phyloP scores from a whole-genome alignment of 2,329 filamentous ascomycete genomes.

The Alternaria burnsii region DNA sequence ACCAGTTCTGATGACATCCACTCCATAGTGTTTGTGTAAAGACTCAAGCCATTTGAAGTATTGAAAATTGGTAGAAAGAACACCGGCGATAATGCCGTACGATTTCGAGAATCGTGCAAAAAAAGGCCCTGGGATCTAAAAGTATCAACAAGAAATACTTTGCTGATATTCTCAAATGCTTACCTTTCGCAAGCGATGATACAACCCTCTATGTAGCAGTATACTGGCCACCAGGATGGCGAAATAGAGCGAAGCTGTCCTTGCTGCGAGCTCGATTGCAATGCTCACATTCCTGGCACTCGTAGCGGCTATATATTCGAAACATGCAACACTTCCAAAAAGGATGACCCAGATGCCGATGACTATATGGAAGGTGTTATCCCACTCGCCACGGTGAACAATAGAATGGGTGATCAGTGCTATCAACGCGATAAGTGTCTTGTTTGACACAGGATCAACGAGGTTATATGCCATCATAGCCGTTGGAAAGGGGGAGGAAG shows the following conservation, averaged over 20 bases:
- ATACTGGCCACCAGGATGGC: conserved; percentile 44
- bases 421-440: conserved; percentile 26
- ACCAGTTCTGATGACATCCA: conserved; percentile 46
- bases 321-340: conserved; percentile 26
- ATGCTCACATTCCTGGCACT: conserved; percentile 14
- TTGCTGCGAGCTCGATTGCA: conserved; percentile 18
- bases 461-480: background rate
- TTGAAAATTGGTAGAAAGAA: conserved; percentile 28
- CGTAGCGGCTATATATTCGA: conserved; percentile 28
- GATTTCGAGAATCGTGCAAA: conserved; percentile 50
- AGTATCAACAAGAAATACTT: background rate
- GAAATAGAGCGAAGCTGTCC: conserved; percentile 33
- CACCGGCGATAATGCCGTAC: conserved; percentile 43
- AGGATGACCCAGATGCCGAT: conserved; percentile 23
- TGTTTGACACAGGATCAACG: conserved; percentile 30
- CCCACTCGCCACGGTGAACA: conserved; percentile 37
- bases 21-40: conserved; percentile 39
- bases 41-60: conserved; percentile 36
- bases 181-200: conserved; percentile 51
- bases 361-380: conserved; percentile 27
- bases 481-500: background rate
- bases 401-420: conserved; percentile 36
- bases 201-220: conserved; percentile 51
- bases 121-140: conserved; percentile 51
- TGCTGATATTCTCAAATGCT: background rate